phyloP scores from a whole-genome alignment of 192 early-diverging fungal species.

The Backusella mclennaniae region DNA sequence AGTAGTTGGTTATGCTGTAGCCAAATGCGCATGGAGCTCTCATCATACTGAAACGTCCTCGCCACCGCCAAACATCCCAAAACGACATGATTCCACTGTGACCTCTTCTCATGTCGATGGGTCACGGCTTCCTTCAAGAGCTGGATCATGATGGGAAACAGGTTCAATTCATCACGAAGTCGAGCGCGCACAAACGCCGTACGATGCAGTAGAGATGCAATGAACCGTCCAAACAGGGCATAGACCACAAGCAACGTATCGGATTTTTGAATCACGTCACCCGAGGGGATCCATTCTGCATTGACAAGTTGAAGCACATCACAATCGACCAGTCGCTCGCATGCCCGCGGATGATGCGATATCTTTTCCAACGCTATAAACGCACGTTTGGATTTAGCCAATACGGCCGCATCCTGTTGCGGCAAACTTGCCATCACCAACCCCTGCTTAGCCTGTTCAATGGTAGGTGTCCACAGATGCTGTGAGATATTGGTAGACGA shows the following conservation, averaged over 20 bases:
- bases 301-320: neutral
- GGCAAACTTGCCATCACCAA: neutral
- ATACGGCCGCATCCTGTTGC: neutral
- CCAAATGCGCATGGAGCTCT: neutral
- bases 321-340: conserved; percentile 4
- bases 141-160: conserved; percentile 8
- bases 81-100: neutral
- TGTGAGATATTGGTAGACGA: neutral
- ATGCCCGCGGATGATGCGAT: conserved; percentile 8
- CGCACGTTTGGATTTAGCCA: conserved; percentile 7
- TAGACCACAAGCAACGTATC: neutral
- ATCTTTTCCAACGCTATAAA: neutral
- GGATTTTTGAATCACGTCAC: neutral
- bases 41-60: conserved; percentile 3
- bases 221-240: neutral
- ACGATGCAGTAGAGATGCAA: neutral
- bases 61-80: neutral
- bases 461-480: conserved; percentile 9
- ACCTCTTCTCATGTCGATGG: neutral
- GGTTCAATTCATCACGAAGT: neutral
- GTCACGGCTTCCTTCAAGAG: neutral
- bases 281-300: neutral
- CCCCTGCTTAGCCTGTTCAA: neutral
- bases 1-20: neutral
- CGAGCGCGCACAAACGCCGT: conserved; percentile 9